Evolutionary conservation across 345 rosid species (phyloP).

Genomic region (Sonneratia caseolaris): DNA sequence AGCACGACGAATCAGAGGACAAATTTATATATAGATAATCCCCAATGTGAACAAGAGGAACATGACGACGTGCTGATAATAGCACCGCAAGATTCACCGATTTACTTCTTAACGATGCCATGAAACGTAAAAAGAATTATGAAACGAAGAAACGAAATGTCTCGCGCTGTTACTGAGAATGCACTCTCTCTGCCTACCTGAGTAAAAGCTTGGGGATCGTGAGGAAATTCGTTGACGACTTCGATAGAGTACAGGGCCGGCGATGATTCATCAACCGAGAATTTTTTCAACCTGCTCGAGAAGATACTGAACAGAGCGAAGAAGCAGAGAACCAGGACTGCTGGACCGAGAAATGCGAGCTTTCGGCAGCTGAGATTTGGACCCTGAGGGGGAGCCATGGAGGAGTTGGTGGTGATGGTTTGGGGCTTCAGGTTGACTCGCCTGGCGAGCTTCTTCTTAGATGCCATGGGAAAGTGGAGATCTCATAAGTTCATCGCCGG

Average conservation of each 20-base stretch:
- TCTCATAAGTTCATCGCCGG: not conserved
- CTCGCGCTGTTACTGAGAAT: not conserved
- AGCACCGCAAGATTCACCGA: not conserved
- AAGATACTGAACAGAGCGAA: constrained; percentile 29
- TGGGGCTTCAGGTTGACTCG: constrained; percentile 15
- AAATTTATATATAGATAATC: not conserved
- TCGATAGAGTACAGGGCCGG: constrained; percentile 26
- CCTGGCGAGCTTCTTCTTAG: constrained; percentile 25
- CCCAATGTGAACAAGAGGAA: not conserved
- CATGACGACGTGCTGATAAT: not conserved
- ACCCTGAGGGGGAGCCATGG: constrained; percentile 21
- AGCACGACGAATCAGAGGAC: not conserved
- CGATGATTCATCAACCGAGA: constrained; percentile 5
- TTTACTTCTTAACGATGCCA: not conserved
- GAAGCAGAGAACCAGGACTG: constrained; percentile 21
- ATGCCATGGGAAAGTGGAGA: constrained; percentile 14
- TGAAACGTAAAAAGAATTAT: not conserved
- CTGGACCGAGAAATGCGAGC: constrained; percentile 21
- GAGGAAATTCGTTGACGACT: constrained; percentile 55
- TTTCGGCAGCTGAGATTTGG: constrained; percentile 22
- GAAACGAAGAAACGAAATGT: not conserved
- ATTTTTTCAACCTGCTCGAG: constrained; percentile 15
- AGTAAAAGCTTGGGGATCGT: constrained; percentile 60
- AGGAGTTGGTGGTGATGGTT: constrained; percentile 4
- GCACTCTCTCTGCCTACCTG: constrained; percentile 28